Percentiles rank a stretch among this genome's conserved stretches.
Conservation (phyloP, 1,139 yeast genomes). For the Debaryomycetaceae sp. region DNA sequence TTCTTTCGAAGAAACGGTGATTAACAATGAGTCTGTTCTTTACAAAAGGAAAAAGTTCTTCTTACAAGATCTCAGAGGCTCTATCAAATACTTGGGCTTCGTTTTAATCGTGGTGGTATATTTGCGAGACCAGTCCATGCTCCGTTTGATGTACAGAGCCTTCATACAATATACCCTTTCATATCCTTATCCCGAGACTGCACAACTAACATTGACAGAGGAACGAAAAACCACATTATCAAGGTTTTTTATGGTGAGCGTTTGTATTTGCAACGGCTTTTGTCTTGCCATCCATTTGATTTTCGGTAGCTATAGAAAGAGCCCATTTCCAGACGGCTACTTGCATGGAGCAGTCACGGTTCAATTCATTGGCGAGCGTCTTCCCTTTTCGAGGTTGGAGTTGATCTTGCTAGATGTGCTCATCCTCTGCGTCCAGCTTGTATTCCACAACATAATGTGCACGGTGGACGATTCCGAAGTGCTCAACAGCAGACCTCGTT, state of each 20-base stretch:
- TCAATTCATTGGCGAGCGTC: conserved; percentile 41
- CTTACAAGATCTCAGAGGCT: conserved; percentile 30
- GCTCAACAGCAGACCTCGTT: conserved; percentile 11
- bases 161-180: conserved; percentile 28
- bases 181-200: conserved; percentile 21
- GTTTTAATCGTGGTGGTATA: conserved; percentile 29
- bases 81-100: conserved; percentile 26
- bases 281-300: conserved; percentile 27
- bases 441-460: conserved; percentile 32
- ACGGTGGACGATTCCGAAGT: conserved; percentile 29
- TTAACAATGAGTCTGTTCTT: conserved; percentile 32
- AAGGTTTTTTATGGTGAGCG: conserved; percentile 24
- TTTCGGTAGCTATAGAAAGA: conserved; percentile 21
- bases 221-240: conserved; percentile 25
- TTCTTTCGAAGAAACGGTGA: conserved; percentile 33
- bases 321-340: conserved; percentile 14
- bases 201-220: conserved; percentile 17
- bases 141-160: conserved; percentile 24
- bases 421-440: conserved; percentile 25
- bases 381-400: conserved; percentile 24
- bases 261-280: conserved; percentile 22
- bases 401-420: conserved; percentile 26
- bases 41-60: conserved; percentile 41
- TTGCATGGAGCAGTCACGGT: conserved; percentile 36
- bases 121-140: conserved; percentile 33